Conservation (phyloP, 1,284 basidiomycete species). For the Grifola frondosa region DNA sequence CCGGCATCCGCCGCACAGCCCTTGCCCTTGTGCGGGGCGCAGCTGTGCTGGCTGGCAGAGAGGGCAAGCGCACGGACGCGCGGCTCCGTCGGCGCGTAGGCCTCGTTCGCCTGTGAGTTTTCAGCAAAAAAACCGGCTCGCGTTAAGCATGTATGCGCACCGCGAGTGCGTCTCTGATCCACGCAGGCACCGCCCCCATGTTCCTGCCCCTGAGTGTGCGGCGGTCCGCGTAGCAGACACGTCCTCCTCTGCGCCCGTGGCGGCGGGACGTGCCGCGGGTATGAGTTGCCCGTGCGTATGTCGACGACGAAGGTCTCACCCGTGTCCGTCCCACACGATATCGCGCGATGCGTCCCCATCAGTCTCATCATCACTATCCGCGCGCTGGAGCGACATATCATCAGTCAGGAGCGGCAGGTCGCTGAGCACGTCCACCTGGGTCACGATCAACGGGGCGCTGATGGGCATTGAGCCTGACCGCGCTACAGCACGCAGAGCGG, state of each 20-base stretch:
- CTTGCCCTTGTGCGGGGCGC: neutral
- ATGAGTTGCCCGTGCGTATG: slow-evolving; percentile 58
- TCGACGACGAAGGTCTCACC: slow-evolving; percentile 73
- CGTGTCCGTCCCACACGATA: slow-evolving; percentile 64
- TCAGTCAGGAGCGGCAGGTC: too few relatives aligned
- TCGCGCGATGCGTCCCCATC: slow-evolving; percentile 26
- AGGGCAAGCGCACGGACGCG: slow-evolving; percentile 44
- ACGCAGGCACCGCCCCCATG: slow-evolving; percentile 38
- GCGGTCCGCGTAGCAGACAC: slow-evolving; percentile 1
- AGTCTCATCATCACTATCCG: too few relatives aligned
- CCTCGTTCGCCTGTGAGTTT: slow-evolving; percentile 52
- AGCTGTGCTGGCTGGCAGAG: slow-evolving; percentile 14
- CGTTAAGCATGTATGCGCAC: slow-evolving; percentile 32
- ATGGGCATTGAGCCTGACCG: too few relatives aligned
- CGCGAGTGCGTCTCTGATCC: slow-evolving; percentile 51
- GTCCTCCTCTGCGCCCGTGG: slow-evolving; percentile 6
- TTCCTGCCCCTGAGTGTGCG: neutral
- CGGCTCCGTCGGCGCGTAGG: slow-evolving; percentile 45
- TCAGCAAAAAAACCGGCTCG: too few relatives aligned
- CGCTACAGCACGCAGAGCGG: too few relatives aligned
- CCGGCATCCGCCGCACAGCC: neutral
- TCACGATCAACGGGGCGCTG: too few relatives aligned
- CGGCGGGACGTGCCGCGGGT: slow-evolving; percentile 35
- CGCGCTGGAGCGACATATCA: too few relatives aligned
- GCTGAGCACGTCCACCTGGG: too few relatives aligned